These are phyloP conservation scores for Hordeum pubiflorum DNA, from an alignment of 202 grass and related monocot genomes.

Conservation along the genomic window DNA sequence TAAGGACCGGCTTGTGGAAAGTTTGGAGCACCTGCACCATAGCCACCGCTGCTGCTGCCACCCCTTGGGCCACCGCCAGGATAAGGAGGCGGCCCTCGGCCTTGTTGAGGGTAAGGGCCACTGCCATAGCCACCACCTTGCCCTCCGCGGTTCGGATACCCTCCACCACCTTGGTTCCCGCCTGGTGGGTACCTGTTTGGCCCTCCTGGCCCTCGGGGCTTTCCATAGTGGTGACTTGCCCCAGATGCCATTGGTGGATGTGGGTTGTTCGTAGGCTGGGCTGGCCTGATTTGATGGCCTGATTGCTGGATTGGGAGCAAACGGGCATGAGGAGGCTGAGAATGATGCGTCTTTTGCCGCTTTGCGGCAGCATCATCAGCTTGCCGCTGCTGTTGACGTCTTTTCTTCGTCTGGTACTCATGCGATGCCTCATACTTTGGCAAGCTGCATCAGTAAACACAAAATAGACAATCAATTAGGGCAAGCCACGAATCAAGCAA, in stretches of 20 bases:
- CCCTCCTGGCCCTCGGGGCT: constrained; percentile 48
- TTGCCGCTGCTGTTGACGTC: constrained; percentile 62
- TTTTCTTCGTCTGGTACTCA: constrained; percentile 63
- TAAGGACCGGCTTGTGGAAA: constrained; percentile 49
- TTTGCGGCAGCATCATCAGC: constrained; percentile 54
- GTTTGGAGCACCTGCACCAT: constrained; percentile 39
- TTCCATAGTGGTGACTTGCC: constrained; percentile 43
- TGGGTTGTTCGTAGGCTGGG: constrained; percentile 33
- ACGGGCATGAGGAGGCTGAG: constrained; percentile 43
- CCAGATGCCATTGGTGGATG: constrained; percentile 46
- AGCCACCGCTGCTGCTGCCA: constrained; percentile 27
- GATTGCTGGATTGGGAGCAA: constrained; percentile 62
- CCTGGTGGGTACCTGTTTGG: constrained; percentile 48
- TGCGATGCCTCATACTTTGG: constrained; percentile 65
- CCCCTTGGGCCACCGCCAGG: constrained; percentile 40
- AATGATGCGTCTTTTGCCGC: constrained; percentile 49
- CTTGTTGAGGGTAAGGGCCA: constrained; percentile 43
- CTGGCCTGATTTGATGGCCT: constrained; percentile 44
- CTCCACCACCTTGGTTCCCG: constrained; percentile 44
- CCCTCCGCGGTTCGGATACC: constrained; percentile 47
- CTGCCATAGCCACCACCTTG: constrained; percentile 41
- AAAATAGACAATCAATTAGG: neutral
- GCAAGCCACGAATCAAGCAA: neutral
- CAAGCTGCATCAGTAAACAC: constrained; percentile 38
- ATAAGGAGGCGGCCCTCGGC: constrained; percentile 42